Evolutionary conservation across 2,329 filamentous ascomycete genomes (phyloP), one percentile per base, ranked within the genome.

Genomic region (Kalaharituber pfeilii): DNA sequence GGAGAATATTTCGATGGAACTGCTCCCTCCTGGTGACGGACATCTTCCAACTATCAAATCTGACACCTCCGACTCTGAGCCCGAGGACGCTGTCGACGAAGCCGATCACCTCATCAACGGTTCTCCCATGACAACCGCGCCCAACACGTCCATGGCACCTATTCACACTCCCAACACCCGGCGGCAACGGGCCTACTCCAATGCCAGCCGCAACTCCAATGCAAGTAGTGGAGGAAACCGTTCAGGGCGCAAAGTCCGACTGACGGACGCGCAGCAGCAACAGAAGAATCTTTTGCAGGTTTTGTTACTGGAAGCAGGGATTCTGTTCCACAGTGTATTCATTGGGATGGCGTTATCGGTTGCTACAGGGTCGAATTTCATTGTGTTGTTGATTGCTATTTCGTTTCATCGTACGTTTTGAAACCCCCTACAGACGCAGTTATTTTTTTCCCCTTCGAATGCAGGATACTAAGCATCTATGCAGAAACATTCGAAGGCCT

Each of bases 271-370:
- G n/a, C 59, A 61, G 29, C 58, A 60, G 33, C 61, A 62, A 42
- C 59, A 64, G 45, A 62, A 61, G 56, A 60, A 62, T 30, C 49
- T 88, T 62, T 70, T 88, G 8, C 85, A 91, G 67, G 88, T 84
- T 61, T 71, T 89, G 47, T 74, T 91, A 24, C 75, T 91, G 2
- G 85, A 89, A 68, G 84, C 84, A 0, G 85, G 85, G 20, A 89
- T 91, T 57, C 74, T 91, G 15, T 89, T 89, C 66, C 85, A 91
- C 70, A 84, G 80, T 64, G 74, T 91, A 53, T 91, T 91, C 64
- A 89, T 91, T 62, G 85, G 85, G 47, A 58, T 58, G 53, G 84
- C 85, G 3, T 74, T 91, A 27, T 86, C 82, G 0, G 85, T 91
- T 0, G 81, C 85, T 0, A 86, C 83, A 0, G 84, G 84, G 0